Base-by-base conservation (phyloP, 768 basidiomycete genomes). In the Suillus luteus region DNA sequence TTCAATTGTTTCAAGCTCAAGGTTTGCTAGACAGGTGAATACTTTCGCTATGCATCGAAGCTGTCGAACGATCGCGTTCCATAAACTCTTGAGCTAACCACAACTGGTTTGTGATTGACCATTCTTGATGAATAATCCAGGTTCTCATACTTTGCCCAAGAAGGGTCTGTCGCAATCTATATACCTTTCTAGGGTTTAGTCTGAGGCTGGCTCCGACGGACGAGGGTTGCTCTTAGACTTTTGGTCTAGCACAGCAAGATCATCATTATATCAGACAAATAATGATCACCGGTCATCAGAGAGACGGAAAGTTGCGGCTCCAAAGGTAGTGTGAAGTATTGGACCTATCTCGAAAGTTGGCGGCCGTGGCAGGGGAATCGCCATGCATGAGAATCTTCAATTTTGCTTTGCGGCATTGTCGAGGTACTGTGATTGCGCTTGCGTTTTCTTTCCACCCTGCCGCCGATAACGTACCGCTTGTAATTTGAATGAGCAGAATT, bases 351-450 rank as follows among this genome's bases (percentile, higher is more conserved):
- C 15, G 51, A 33, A 38, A 24, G 9, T 57, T 40, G 55, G 55
- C 57, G 37, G 55, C 37, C 38, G 55, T 17, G 22, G 24, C 24
- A 31, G 37, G 40, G 57, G 40, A 27, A 12, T 17, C 10, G 7
- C 40, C 27, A 14, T 11, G 17, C 57, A 41, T 58, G 57, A 58
- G 57, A 58, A 58, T 58, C 57, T 12, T 27, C 10, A 54, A 11
- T 54, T 41, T 43, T 48, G 22, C 11, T 41, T 41, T 48, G n/a
- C 11, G 46, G 38, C 40, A 57, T 52, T 24, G 38, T 57, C 15
- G 38, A 58, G 57, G 57, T 19, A 58, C 37, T 15, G 14, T 31
- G 57, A 58, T 58, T 58, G 40, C 27, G 52, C 52, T 54, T 54
- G 52, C 17, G 24, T 24, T 27, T 58, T 57, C 38, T 27, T 27